A percentile compares a stretch with the other conserved stretches of the same genome.
Evolutionary conservation across 805 yeast species (phyloP).

Genomic region (Wickerhamiella lipophila): DNA sequence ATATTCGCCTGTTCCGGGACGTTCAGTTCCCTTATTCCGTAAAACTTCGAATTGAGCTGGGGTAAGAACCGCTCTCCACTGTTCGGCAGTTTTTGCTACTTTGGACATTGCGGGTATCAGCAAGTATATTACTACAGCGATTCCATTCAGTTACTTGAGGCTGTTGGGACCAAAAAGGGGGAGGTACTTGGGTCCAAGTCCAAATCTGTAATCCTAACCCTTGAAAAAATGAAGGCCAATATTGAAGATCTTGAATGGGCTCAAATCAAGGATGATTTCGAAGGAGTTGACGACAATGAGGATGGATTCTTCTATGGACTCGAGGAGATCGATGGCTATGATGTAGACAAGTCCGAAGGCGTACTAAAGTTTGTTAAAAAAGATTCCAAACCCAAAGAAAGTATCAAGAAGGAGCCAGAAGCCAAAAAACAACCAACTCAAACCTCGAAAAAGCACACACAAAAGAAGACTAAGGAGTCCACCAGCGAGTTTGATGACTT

Average conservation of each 20-base stretch:
- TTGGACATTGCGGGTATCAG: constrained; percentile 17
- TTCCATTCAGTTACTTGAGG: no score
- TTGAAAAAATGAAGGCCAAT: constrained; percentile 1
- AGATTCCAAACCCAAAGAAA: constrained; percentile 20
- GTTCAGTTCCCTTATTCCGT: constrained; percentile 61
- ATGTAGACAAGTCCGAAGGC: constrained; percentile 61
- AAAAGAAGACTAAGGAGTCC: background rate
- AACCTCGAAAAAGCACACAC: background rate
- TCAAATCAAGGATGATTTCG: constrained; percentile 34
- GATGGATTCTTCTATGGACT: constrained; percentile 85
- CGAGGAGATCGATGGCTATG: constrained; percentile 91
- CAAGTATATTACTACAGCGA: no score
- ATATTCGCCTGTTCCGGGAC: constrained; percentile 54
- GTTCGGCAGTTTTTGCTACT: constrained; percentile 33
- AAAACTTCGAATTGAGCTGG: constrained; percentile 71
- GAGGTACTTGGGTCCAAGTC: no score
- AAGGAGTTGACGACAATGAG: constrained; percentile 60
- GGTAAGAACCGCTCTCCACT: constrained; percentile 69
- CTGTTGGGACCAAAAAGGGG: background rate
- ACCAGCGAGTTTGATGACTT: constrained; percentile 15
- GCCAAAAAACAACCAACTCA: constrained; percentile 13
- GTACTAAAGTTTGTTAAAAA: constrained; percentile 33
- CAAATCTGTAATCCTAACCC: background rate
- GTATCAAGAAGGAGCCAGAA: background rate
- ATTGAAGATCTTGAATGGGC: constrained; percentile 44